phyloP scores from a whole-genome alignment of 192 early-diverging fungal genomes.

The Entomortierella chlamydospora region DNA sequence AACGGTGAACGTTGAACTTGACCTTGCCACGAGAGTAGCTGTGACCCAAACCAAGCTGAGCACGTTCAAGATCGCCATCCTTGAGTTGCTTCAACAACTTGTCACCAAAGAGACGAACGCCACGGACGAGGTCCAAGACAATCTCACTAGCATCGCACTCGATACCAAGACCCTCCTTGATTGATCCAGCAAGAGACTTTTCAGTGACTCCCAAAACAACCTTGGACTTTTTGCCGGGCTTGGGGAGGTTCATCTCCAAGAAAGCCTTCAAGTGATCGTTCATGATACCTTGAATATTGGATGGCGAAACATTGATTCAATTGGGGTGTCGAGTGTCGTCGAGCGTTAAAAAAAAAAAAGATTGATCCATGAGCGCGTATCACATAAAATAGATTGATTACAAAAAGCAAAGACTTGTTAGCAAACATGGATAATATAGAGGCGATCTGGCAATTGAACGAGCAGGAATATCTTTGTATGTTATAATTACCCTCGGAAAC shows the following conservation, averaged over 20 bases:
- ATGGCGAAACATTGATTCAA: not conserved
- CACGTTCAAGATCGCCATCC: constrained; percentile 91
- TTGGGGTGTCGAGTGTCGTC: too few relatives aligned
- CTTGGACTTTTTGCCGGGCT: constrained; percentile 78
- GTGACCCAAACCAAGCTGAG: constrained; percentile 98
- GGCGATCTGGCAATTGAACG: too few relatives aligned
- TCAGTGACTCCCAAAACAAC: constrained; percentile 90
- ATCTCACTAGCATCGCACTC: constrained; percentile 86
- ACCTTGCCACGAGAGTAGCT: constrained; percentile 98
- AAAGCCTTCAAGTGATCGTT: constrained; percentile 92
- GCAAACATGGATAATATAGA: not conserved
- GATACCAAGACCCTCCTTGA: constrained; percentile 80
- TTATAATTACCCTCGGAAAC: constrained; percentile 92
- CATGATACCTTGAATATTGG: constrained; percentile 72
- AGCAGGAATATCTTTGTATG: too few relatives aligned
- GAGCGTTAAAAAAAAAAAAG: too few relatives aligned
- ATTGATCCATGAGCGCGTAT: not conserved
- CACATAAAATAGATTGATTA: not conserved
- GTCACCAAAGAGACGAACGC: constrained; percentile 91
- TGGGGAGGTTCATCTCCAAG: constrained; percentile 94
- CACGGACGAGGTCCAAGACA: constrained; percentile 92
- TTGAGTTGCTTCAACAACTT: constrained; percentile 91
- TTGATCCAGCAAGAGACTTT: constrained; percentile 78
- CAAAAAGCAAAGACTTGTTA: too few relatives aligned
- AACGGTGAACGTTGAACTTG: constrained; percentile 99